These are phyloP conservation scores for Salvia sclarea DNA, from an alignment of 305 asterid genomes.

Conservation along the genomic window DNA sequence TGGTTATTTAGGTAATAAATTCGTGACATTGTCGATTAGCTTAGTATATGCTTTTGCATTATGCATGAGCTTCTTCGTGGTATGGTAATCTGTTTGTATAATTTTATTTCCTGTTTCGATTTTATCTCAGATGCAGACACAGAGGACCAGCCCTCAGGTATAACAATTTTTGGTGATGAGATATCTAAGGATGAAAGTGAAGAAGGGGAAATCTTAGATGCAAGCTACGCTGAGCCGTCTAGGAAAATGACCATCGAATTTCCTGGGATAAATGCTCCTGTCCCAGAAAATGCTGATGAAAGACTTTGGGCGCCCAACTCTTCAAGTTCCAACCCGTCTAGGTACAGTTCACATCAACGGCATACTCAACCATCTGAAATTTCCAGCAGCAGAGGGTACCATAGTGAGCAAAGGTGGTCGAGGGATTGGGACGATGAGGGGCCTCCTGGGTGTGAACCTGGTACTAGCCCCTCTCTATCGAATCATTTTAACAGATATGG, in stretches of 20 bases:
- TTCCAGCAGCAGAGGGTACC: constrained; percentile 39
- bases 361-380: constrained; percentile 48
- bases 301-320: constrained; percentile 64
- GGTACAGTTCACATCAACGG: constrained; percentile 52
- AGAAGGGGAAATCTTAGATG: constrained; percentile 81
- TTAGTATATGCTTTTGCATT: neutral
- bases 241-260: constrained; percentile 67
- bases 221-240: constrained; percentile 39
- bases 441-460: constrained; percentile 87
- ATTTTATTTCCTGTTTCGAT: constrained; percentile 1
- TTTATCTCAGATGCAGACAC: constrained; percentile 48
- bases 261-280: constrained; percentile 96
- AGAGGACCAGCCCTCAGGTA: constrained; percentile 86
- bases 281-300: constrained; percentile 77
- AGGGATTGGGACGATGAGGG: constrained; percentile 55
- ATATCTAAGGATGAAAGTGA: constrained; percentile 54
- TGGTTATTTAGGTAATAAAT: constrained; percentile 79
- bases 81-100: neutral
- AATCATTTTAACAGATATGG: constrained; percentile 50
- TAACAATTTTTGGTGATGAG: constrained; percentile 86
- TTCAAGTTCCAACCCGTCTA: constrained; percentile 37
- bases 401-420: constrained; percentile 40
- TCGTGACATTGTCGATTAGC: constrained; percentile 11
- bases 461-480: constrained; percentile 57
- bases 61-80: neutral